Evolutionary conservation across 2,329 filamentous ascomycete species (phyloP).

Genomic region (Ophiostoma novo-ulmi): DNA sequence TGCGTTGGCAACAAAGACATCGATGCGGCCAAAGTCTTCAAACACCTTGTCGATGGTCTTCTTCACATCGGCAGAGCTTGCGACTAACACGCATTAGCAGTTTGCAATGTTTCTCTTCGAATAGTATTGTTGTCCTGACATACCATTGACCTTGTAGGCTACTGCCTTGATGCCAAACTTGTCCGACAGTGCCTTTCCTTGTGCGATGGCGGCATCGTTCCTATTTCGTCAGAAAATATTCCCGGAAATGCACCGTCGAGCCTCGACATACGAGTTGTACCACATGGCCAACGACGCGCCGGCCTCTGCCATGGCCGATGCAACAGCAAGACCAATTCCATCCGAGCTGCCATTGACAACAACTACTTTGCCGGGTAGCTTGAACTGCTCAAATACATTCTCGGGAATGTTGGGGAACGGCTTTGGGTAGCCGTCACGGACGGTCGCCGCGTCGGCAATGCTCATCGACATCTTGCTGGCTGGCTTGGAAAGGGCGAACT

Average conservation of each 20-base stretch:
- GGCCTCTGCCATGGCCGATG: conserved; percentile 14
- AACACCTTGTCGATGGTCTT: conserved; percentile 48
- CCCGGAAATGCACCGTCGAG: background rate
- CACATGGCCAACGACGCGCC: conserved; percentile 14
- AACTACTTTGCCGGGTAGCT: background rate
- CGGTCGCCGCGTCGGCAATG: background rate
- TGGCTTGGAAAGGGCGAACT: background rate
- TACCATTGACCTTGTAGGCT: background rate
- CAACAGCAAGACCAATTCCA: conserved; percentile 10
- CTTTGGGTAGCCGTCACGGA: background rate
- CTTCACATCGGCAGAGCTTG: conserved; percentile 46
- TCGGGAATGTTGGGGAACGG: background rate
- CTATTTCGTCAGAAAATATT: background rate
- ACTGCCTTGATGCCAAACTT: conserved; percentile 1
- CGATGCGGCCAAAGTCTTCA: conserved; percentile 65
- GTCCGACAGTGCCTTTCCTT: background rate
- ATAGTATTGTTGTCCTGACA: background rate
- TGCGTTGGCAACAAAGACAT: conserved; percentile 74
- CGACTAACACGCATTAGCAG: background rate
- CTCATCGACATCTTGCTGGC: conserved; percentile 3
- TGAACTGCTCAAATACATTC: conserved; percentile 10
- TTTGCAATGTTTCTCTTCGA: background rate
- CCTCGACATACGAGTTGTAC: conserved; percentile 16
- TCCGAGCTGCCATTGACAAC: conserved; percentile 11
- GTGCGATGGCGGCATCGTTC: background rate